Evolutionary conservation across 2,329 filamentous ascomycete species (phyloP).

Genomic region (Zymoseptoria ardabiliae): DNA sequence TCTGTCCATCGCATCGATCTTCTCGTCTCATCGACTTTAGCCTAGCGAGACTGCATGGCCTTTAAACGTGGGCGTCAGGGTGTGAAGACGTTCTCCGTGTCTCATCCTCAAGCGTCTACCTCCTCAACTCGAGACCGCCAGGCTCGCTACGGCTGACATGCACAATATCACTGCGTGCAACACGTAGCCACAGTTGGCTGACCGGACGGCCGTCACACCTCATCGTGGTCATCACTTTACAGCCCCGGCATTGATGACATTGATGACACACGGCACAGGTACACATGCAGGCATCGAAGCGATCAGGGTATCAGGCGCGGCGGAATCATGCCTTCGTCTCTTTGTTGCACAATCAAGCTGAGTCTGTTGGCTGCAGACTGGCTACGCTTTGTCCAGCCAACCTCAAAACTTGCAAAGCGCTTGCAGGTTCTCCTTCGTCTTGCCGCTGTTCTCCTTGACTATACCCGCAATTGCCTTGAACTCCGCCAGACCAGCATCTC

Average conservation of each 20-base stretch:
- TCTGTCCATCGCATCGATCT: background rate
- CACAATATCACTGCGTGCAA: background rate
- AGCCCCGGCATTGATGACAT: background rate
- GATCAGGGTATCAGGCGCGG: background rate
- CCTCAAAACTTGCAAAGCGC: constrained; percentile 55
- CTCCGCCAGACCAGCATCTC: constrained; percentile 64
- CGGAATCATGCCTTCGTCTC: background rate
- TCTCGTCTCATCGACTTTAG: background rate
- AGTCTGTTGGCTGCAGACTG: background rate
- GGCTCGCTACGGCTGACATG: background rate
- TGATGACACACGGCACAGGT: background rate
- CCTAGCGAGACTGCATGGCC: background rate
- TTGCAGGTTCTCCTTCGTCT: constrained; percentile 62
- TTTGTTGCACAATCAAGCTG: background rate
- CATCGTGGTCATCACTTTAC: background rate
- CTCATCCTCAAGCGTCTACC: background rate
- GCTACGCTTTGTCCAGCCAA: background rate
- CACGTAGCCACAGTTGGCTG: background rate
- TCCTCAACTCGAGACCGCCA: background rate
- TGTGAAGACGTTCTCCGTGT: background rate
- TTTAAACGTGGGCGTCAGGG: background rate
- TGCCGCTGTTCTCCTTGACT: constrained; percentile 67
- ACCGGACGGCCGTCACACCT: background rate
- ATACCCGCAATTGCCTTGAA: constrained; percentile 68
- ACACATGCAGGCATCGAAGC: background rate